A percentile compares a stretch with the other conserved stretches of the same genome.
These are phyloP conservation scores for Dendrobium officinale DNA, from an alignment of 106 monocot genomes.

Conservation along the genomic window DNA sequence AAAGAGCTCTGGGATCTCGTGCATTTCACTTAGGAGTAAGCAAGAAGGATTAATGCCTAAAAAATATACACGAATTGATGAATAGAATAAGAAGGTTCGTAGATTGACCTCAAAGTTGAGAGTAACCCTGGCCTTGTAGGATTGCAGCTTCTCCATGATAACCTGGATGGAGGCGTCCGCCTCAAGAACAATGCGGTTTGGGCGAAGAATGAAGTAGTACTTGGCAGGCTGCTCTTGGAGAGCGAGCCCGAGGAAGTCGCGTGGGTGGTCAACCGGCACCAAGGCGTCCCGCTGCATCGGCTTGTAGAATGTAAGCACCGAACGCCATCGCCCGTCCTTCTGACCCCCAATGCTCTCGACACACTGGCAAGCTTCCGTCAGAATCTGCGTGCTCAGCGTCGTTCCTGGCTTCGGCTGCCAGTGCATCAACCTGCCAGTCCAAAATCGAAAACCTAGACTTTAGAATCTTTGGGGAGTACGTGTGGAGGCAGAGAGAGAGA, in stretches of 20 bases:
- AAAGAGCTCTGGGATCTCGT: too few species aligned
- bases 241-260: constrained; percentile 68
- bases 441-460: not conserved
- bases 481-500: not conserved
- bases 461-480: not conserved
- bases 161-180: constrained; percentile 56
- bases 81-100: not conserved
- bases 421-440: constrained; percentile 63
- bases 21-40: too few species aligned
- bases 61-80: too few species aligned
- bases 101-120: constrained; percentile 71
- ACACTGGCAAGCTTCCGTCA: constrained; percentile 70
- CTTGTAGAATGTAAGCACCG: constrained; percentile 74
- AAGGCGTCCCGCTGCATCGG: constrained; percentile 46
- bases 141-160: constrained; percentile 94
- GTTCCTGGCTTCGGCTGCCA: constrained; percentile 92
- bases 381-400: constrained; percentile 74
- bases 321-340: constrained; percentile 75
- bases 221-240: constrained; percentile 62
- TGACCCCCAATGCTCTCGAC: constrained; percentile 50
- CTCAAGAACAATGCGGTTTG: constrained; percentile 50
- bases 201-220: constrained; percentile 70
- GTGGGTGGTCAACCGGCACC: constrained; percentile 17
- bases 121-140: constrained; percentile 76
- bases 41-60: too few species aligned